phyloP scores from a whole-genome alignment of 345 rosid genomes.

The Sonneratia alba region DNA sequence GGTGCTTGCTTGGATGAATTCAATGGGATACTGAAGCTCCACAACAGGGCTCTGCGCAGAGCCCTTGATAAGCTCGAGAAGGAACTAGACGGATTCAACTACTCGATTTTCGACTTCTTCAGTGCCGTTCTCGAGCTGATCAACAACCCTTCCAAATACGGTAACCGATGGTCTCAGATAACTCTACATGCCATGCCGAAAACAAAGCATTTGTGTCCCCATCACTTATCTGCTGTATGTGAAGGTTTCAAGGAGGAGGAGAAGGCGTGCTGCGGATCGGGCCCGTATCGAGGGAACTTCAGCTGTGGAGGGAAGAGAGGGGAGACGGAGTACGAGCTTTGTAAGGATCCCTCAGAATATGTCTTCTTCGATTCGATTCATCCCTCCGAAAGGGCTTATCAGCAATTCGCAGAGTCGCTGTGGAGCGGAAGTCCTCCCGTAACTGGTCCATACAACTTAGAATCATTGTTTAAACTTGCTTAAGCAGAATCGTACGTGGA shows the following conservation, averaged over 20 bases:
- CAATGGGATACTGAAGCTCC: conserved; percentile 2
- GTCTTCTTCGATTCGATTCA: conserved; percentile 10
- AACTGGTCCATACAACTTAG: conserved; percentile 9
- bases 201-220: background rate
- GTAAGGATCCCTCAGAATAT: background rate
- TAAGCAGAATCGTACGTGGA: background rate
- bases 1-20: background rate
- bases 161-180: background rate
- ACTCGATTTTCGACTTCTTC: conserved; percentile 12
- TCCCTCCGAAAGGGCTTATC: background rate
- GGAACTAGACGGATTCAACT: conserved; percentile 7
- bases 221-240: background rate
- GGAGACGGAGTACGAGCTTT: background rate
- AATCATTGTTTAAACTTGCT: background rate
- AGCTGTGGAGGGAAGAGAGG: conserved; percentile 8
- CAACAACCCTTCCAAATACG: background rate
- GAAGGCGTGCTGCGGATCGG: conserved; percentile 12
- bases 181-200: background rate
- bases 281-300: conserved; percentile 1
- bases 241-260: conserved; percentile 14
- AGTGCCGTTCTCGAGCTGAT: conserved; percentile 1
- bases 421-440: conserved; percentile 10
- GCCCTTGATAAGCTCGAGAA: conserved; percentile 5
- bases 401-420: conserved; percentile 5
- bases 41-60: conserved; percentile 7